Base-by-base conservation (phyloP, 768 basidiomycete genomes). In the Hysterangium stoloniferum region DNA sequence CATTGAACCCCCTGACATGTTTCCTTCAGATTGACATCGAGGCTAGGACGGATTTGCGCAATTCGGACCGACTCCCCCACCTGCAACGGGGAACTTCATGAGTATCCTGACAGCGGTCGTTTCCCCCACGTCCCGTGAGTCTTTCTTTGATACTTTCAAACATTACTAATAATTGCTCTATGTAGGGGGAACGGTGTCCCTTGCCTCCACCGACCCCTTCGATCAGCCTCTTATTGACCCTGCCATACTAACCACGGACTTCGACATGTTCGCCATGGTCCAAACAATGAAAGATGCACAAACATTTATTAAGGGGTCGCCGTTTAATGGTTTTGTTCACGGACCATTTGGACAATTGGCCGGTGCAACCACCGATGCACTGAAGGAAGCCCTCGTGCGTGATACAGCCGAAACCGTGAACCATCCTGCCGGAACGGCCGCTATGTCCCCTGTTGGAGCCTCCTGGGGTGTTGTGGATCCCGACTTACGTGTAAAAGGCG, bases 221-320 rank as follows among this genome's bases (percentile, higher is more conserved):
- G 65, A 64, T 27, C 35, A 62, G 22, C 78, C 80, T 0, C 47
- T 66, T 28, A 76, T 82, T 58, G 68, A 82, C 56, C 75, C 77
- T 3, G 68, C 69, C 43, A 71, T 74, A 60, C 63, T 75, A n/a
- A 61, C 49, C 25, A 61, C 64, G 6, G 37, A 51, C 1, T 63
- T 67, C 27, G 71, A 71, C 48, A 59, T 65, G 3, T 52, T 59
- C 27, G 56, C 58, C 12, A 59, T 71, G 62, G 54, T 56, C 4
- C 54, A 65, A 37, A 61, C 61, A 8, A 54, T 69, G 8, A 52
- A 59, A 36, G 59, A 49, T 15, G 60, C 58, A 4, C 22, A 48
- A 13, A 53, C 56, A 17, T 68, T 69, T 50, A 15, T 64, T 9
- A 43, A 60, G 5, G 63, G 63, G 1, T 38, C 58, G 19, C 55